Percentiles rank a stretch among this genome's conserved stretches.
phyloP scores from a whole-genome alignment of 1,284 basidiomycete species.

The Naganishia sp. region DNA sequence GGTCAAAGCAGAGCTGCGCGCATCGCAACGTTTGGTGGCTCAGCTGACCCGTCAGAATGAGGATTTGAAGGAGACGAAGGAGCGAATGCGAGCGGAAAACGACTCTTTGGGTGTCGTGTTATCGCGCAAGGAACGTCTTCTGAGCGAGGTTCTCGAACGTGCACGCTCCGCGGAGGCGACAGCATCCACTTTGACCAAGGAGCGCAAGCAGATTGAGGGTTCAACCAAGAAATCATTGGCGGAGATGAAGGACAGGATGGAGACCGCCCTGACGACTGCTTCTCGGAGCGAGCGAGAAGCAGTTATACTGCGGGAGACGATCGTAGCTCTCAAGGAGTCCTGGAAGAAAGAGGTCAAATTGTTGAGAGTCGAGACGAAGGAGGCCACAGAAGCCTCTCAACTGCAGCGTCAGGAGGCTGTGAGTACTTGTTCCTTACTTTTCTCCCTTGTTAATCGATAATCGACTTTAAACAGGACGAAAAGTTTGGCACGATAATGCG shows the following conservation, averaged over 20 bases:
- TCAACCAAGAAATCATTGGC: constrained; percentile 43
- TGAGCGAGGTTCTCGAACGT: constrained; percentile 49
- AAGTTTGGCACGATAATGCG: constrained; percentile 42
- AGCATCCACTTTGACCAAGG: constrained; percentile 39
- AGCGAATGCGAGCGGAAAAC: constrained; percentile 48
- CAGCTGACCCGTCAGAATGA: constrained; percentile 52
- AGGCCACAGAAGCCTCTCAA: constrained; percentile 37
- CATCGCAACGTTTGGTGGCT: constrained; percentile 19
- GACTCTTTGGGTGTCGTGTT: constrained; percentile 51
- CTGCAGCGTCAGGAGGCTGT: constrained; percentile 45
- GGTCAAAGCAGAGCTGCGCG: constrained; percentile 22
- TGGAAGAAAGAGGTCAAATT: constrained; percentile 48
- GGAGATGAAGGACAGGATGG: constrained; percentile 44
- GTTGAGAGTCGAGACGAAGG: constrained; percentile 42
- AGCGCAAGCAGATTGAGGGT: constrained; percentile 46
- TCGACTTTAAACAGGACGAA: constrained; percentile 2
- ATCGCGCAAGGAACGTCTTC: constrained; percentile 47
- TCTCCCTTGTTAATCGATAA: neutral
- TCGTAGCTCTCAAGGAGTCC: constrained; percentile 46
- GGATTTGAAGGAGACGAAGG: constrained; percentile 51
- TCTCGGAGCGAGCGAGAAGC: constrained; percentile 47
- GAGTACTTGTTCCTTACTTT: constrained; percentile 22
- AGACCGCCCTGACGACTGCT: constrained; percentile 41
- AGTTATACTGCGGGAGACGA: constrained; percentile 43
- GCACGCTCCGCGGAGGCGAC: constrained; percentile 48